Conservation (phyloP, 768 basidiomycete species). For the Boletus sp. region DNA sequence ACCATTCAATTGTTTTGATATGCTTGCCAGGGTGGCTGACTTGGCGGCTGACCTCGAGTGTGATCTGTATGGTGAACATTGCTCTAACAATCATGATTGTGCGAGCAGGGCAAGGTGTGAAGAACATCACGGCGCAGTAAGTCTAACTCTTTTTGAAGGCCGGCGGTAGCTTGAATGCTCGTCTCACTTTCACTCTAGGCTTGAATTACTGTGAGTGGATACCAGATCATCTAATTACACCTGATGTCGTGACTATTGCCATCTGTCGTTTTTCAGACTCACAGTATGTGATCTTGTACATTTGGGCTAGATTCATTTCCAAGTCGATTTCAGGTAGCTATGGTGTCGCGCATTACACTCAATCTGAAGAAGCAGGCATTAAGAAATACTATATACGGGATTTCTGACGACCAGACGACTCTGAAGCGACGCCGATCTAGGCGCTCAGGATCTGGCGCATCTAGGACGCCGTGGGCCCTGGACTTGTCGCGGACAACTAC, state of each 20-base stretch:
- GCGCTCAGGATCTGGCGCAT: background rate
- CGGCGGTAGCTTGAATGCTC: background rate
- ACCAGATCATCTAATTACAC: background rate
- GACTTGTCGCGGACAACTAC: background rate
- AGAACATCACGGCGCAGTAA: constrained; percentile 39
- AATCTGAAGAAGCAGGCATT: constrained; percentile 45
- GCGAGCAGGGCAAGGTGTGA: constrained; percentile 26
- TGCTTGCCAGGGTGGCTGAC: background rate
- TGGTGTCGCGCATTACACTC: constrained; percentile 70
- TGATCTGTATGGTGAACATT: constrained; percentile 39
- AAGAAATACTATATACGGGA: background rate
- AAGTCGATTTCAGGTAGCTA: constrained; percentile 43
- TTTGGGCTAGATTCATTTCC: background rate
- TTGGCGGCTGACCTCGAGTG: constrained; percentile 19
- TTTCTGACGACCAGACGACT: background rate
- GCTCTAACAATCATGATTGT: constrained; percentile 40
- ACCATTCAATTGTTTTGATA: background rate
- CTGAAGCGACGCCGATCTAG: background rate
- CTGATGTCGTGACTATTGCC: constrained; percentile 31
- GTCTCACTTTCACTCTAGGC: constrained; percentile 13
- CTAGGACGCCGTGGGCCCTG: background rate
- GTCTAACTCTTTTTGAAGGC: background rate
- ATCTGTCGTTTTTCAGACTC: constrained; percentile 26
- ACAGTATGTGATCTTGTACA: constrained; percentile 9
- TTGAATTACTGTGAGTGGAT: constrained; percentile 41